Evolutionary conservation across 495 filamentous ascomycete species (phyloP), one percentile per base, ranked within the genome.

Genomic region (Evernia prunastri): DNA sequence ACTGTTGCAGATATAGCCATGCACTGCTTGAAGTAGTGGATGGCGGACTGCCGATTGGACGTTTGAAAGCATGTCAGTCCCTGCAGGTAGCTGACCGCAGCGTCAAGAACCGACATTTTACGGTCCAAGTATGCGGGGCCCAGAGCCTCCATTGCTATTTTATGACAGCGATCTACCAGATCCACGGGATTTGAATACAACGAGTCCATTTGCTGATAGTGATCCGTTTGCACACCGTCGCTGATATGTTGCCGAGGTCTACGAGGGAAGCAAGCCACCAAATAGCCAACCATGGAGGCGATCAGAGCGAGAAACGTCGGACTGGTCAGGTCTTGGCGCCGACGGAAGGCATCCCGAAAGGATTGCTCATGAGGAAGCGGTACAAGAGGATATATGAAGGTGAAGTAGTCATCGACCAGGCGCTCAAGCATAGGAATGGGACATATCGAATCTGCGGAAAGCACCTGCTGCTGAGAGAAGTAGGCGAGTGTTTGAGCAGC

Each of bases 381-480:
- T 39, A 86, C 80, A n/a, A 96, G 77, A 2, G 91, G 91, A 70
- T 96, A 89, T 60, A 95, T 91, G 71, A 91, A 93, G 11, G 86
- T 91, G 70, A 95, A 95, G 75, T 89, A 95, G 75, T 96, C 91
- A 71, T 93, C 89, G 17, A 96, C 78, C 9, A 95, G 79, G 4
- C 85, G 76, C 53, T 85, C 78, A 51, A 95, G 74, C 0, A 87
- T 82, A 37, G 82, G 74, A 68, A 86, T 72, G 0, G 89, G 83
- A 63, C 89, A 91, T 54, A 96, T 95, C 0, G 84, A 78, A 72
- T 96, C 91, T 47, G 86, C 86, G 10, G 83, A 84, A 4, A 79
- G 65, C 13, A 72, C 70, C 43, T 69, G 71, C 37, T 65, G 66
- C 77, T 78, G 33, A 80, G 74, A n/a, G 73, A 75, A 70, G 12